A percentile compares a stretch with the other conserved stretches of the same genome.
phyloP scores from a whole-genome alignment of 805 yeast genomes.

The Helenozyma rhizophorensis region DNA sequence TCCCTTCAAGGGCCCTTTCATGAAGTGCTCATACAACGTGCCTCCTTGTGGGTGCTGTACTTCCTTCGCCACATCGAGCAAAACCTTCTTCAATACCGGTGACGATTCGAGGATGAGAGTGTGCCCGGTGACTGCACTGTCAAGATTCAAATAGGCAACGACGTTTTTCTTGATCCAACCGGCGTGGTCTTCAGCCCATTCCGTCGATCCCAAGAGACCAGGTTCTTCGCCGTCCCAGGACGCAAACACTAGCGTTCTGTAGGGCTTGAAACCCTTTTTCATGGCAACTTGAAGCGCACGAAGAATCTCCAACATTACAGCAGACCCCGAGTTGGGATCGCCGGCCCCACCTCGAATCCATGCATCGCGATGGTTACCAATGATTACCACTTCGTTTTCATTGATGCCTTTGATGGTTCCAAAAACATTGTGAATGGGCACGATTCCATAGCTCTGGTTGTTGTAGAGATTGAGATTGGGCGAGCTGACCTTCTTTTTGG shows the following conservation, averaged over 20 bases:
- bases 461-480: slow-evolving; percentile 5
- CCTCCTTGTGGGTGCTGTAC: slow-evolving; percentile 6
- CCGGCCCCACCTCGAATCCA: slow-evolving; percentile 9
- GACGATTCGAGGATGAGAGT: slow-evolving; percentile 2
- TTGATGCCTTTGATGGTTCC: slow-evolving; percentile 4
- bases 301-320: slow-evolving; percentile 5
- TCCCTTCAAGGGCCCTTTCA: slow-evolving; percentile 2
- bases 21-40: slow-evolving; percentile 4
- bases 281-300: slow-evolving; percentile 3
- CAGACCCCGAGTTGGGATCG: slow-evolving; percentile 8
- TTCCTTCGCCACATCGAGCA: slow-evolving; percentile 1
- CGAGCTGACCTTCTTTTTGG: background rate
- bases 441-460: slow-evolving; percentile 5
- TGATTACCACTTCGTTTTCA: slow-evolving; percentile 5
- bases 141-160: slow-evolving; percentile 8
- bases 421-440: slow-evolving; percentile 6
- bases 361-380: slow-evolving; percentile 8
- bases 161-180: slow-evolving; percentile 4
- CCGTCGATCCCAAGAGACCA: slow-evolving; percentile 6
- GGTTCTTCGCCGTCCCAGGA: slow-evolving; percentile 10
- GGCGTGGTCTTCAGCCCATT: slow-evolving; percentile 10
- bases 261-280: slow-evolving; percentile 4
- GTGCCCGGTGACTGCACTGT: slow-evolving; percentile 5
- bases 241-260: slow-evolving; percentile 6
- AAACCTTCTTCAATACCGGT: slow-evolving; percentile 2